Evolutionary conservation across 208 protist species (phyloP).

Genomic region (Wallacemonas sp.): DNA sequence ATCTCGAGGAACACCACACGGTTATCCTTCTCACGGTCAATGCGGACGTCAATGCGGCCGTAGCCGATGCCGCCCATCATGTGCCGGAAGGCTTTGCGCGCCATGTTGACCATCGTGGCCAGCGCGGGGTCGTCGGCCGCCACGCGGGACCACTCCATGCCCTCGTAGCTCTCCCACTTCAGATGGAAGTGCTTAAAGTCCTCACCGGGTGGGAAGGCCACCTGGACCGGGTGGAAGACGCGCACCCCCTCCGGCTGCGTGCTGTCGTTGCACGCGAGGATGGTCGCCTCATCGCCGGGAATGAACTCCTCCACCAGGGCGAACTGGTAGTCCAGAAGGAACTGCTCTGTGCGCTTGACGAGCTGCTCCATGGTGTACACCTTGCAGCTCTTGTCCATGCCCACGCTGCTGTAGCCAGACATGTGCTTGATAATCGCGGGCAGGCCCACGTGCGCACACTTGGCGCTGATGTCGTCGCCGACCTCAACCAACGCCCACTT

Average conservation of each 20-base stretch:
- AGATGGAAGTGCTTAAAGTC: conserved; percentile 93
- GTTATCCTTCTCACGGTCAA: conserved; percentile 51
- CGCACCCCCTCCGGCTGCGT: conserved; percentile 73
- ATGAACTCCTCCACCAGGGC: conserved; percentile 92
- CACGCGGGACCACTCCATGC: conserved; percentile 81
- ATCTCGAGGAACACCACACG: conserved; percentile 88
- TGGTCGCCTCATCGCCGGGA: conserved; percentile 82
- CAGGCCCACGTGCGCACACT: conserved; percentile 52
- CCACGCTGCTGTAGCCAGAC: conserved; percentile 88
- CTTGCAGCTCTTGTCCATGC: conserved; percentile 91
- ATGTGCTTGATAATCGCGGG: conserved; percentile 92
- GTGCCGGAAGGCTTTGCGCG: conserved; percentile 71
- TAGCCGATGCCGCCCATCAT: conserved; percentile 93
- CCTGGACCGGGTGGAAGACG: conserved; percentile 81
- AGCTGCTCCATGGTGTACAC: conserved; percentile 63
- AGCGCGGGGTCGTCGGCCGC: conserved; percentile 66
- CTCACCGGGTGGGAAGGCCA: conserved; percentile 78
- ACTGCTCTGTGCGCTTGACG: conserved; percentile 44
- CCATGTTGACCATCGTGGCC: conserved; percentile 63
- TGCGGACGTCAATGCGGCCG: conserved; percentile 86
- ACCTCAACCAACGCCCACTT: conserved; percentile 61
- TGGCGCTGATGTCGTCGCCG: conserved; percentile 45
- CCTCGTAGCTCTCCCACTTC: conserved; percentile 91
- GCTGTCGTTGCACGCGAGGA: conserved; percentile 73
- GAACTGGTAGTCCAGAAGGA: conserved; percentile 82